phyloP scores from a whole-genome alignment of 768 basidiomycete species.

The Trametes cubensis region DNA sequence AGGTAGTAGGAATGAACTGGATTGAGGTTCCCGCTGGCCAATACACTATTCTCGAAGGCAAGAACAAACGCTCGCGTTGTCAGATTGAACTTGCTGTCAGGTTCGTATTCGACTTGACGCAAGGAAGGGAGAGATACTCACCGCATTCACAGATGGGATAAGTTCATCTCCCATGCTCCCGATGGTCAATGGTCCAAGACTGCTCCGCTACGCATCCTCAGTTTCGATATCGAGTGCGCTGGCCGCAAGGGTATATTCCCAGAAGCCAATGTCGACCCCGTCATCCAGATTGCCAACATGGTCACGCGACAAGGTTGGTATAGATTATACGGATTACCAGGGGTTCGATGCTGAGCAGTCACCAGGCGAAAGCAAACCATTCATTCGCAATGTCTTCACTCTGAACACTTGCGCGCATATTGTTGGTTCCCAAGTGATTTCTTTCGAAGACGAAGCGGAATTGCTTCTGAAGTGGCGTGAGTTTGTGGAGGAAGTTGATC shows the following conservation, averaged over 20 bases:
- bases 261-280: constrained; percentile 85
- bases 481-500: constrained; percentile 88
- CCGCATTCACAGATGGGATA: constrained; percentile 61
- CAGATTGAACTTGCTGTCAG: constrained; percentile 85
- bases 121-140: too few relatives aligned
- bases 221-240: constrained; percentile 99
- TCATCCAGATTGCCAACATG: constrained; percentile 99
- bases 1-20: constrained; percentile 99
- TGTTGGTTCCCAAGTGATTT: constrained; percentile 95
- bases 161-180: constrained; percentile 86
- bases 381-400: constrained; percentile 95
- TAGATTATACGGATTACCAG: background rate
- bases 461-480: constrained; percentile 87
- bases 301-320: constrained; percentile 91
- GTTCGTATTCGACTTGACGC: constrained; percentile 39
- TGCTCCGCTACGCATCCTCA: constrained; percentile 90
- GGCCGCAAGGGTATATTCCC: constrained; percentile 98
- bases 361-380: constrained; percentile 87
- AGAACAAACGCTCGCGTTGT: constrained; percentile 73
- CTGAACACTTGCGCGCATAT: constrained; percentile 94
- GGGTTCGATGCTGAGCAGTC: background rate
- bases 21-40: constrained; percentile 87
- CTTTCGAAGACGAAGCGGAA: constrained; percentile 71
- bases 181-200: constrained; percentile 92
- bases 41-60: constrained; percentile 64